Base-by-base conservation (phyloP, 352 stramenopile genomes). In the Plasmopara viticola region DNA sequence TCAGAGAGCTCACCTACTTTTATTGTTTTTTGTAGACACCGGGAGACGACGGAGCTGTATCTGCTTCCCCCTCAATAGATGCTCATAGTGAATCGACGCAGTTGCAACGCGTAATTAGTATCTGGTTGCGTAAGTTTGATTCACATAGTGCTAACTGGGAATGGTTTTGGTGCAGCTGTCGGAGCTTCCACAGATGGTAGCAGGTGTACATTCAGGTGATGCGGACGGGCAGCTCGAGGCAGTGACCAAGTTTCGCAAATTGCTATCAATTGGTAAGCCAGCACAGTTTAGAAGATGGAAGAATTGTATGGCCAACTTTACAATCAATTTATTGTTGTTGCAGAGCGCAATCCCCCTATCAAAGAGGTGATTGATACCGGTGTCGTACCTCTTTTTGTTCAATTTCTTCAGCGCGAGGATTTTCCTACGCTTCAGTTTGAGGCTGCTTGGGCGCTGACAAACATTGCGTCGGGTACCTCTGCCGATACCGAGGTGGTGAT, bases 381-480 rank as follows among this genome's bases (percentile, higher is more conserved):
- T 43, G 95, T 99, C 9, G 95, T 99, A 29, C 97, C 97, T 10
- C 86, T 96, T 39, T 98, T 99, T 58, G 96, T 99, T 28, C 75
- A 97, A 71, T 99, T 99, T 70, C 78, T 99, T 47, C 78, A 97
- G 65, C 82, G 90, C 38, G 90, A 98, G 51, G 93, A 98, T 62
- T 97, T 94, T 48, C 78, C 78, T 34, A 78, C 72, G 44, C 63
- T 93, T 35, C 97, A 99, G 73, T 99, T 99, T 60, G 97, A 99
- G 68, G 96, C 97, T 17, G 97, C 97, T 6, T 99, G 97, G 97
- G 95, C 96, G 30, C 72, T 99, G n/a, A 99, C 97, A 31, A 99
- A 99, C 73, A 99, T 99, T 71, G 96, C 96, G 12, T 98, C 90
- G 20, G 97, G 97, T 42, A 98, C 96, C 8, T 97, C 90, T 42